A percentile compares a stretch with the other conserved stretches of the same genome.
Conservation (phyloP, 129 eudicot species). For the Gnaphalium uliginosum region DNA sequence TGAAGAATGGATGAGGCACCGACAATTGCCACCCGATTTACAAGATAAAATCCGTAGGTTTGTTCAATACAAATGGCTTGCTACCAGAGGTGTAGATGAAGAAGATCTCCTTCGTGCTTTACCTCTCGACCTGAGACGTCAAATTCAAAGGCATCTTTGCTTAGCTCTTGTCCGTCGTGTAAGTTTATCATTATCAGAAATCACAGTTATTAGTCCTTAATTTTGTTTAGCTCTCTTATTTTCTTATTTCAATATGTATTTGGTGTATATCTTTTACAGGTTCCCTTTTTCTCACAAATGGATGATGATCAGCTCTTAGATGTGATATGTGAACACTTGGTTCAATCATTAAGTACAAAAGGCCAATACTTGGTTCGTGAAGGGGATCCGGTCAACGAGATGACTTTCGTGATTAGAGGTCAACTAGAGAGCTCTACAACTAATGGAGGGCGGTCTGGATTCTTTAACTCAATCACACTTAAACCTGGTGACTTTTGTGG, state of each 20-base stretch:
- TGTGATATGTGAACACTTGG: slow-evolving; percentile 64
- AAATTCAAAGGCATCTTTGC: slow-evolving; percentile 71
- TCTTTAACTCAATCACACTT: slow-evolving; percentile 60
- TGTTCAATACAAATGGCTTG: slow-evolving; percentile 72
- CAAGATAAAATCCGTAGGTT: slow-evolving; percentile 67
- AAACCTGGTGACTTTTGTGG: slow-evolving; percentile 73
- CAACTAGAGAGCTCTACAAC: slow-evolving; percentile 71
- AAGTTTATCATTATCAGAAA: slow-evolving; percentile 29
- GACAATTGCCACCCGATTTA: slow-evolving; percentile 65
- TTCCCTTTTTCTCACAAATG: slow-evolving; percentile 67
- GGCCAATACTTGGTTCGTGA: slow-evolving; percentile 59
- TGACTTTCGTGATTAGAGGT: slow-evolving; percentile 67
- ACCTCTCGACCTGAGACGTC: slow-evolving; percentile 59
- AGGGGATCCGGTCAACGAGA: slow-evolving; percentile 70
- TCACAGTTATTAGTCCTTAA: neutral
- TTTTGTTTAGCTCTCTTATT: neutral
- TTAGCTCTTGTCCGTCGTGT: slow-evolving; percentile 72
- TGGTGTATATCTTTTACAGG: slow-evolving; percentile 36
- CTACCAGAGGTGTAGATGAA: slow-evolving; percentile 78
- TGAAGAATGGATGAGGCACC: slow-evolving; percentile 77
- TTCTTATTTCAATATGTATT: neutral
- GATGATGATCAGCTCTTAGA: slow-evolving; percentile 66
- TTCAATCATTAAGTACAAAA: slow-evolving; percentile 58
- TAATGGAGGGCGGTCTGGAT: slow-evolving; percentile 63
- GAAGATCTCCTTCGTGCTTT: slow-evolving; percentile 51